These are phyloP conservation scores for Cenococcum geophilum DNA, from an alignment of 495 filamentous ascomycete genomes.

Conservation along the genomic window DNA sequence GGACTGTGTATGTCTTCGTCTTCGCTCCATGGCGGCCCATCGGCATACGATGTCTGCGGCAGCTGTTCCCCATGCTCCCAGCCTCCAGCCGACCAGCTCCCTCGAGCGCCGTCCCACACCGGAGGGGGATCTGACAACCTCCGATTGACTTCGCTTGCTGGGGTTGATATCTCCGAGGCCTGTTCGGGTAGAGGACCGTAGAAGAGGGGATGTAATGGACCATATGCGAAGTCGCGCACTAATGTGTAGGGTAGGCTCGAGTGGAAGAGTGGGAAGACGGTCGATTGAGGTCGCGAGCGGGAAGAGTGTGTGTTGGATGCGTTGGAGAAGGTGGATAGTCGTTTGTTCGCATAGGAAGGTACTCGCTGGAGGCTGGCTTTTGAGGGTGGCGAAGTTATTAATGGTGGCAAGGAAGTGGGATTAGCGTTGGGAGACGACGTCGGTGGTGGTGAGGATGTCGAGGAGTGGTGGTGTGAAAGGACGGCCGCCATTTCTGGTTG, in stretches of 20 bases:
- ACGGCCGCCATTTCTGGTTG: slow-evolving; percentile 30
- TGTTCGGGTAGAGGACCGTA: slow-evolving; percentile 83
- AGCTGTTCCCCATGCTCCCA: slow-evolving; percentile 55
- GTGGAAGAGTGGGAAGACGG: slow-evolving; percentile 75
- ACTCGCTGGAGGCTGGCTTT: slow-evolving; percentile 58
- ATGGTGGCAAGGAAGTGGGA: slow-evolving; percentile 54
- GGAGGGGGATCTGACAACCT: slow-evolving; percentile 75
- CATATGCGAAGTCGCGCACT: slow-evolving; percentile 95
- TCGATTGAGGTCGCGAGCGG: slow-evolving; percentile 66
- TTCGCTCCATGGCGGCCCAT: slow-evolving; percentile 95
- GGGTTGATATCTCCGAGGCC: slow-evolving; percentile 72
- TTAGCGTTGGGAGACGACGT: slow-evolving; percentile 45
- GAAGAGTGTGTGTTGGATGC: slow-evolving; percentile 49
- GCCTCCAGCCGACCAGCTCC: slow-evolving; percentile 48
- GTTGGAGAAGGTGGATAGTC: slow-evolving; percentile 54
- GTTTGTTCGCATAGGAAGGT: slow-evolving; percentile 32
- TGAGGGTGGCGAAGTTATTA: slow-evolving; percentile 55
- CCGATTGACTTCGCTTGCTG: slow-evolving; percentile 68
- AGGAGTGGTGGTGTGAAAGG: slow-evolving; percentile 20
- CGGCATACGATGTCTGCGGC: slow-evolving; percentile 78
- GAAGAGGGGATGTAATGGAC: slow-evolving; percentile 73
- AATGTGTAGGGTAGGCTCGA: slow-evolving; percentile 82
- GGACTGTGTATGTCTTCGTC: slow-evolving; percentile 94
- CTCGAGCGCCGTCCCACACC: slow-evolving; percentile 49
- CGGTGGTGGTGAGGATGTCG: slow-evolving; percentile 6